Base-by-base conservation (phyloP, 306 rosid species). In the Carpinus viminea region DNA sequence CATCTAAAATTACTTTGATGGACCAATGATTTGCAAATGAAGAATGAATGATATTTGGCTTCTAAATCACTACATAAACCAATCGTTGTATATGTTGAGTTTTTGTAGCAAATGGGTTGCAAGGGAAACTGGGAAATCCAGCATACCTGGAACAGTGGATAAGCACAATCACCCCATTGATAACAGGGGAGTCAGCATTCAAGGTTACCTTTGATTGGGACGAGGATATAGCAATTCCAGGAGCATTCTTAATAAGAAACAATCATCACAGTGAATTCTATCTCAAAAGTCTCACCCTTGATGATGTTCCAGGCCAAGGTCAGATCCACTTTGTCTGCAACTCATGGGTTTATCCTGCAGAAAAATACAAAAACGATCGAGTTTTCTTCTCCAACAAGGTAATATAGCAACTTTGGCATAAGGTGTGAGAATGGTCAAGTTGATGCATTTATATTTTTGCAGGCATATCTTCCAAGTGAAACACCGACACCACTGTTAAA, bases 341-440 rank as follows among this genome's bases (percentile, higher is more conserved):
- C 84, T 93, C 98, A 4, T 93, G 98, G 97, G 82, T 93, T 3
- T 93, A 91, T 76, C 96, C 96, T 55, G 76, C 87, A 10, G 53
- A 86, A 11, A 84, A 87, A 80, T 90, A 93, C 73, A 51, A 81
- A 45, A 87, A 77, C 0, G 93, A 85, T 36, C 91, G 97, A 9
- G 54, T 91, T 78, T 93, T 93, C 96, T 93, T 93, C 87, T 68
- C 84, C 36, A 93, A 91, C 90, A 77, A 91, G 94, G 98, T 88
- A 87, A 72, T 4, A 38, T 4, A 38, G 4, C 43, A 38, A 4
- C 0, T 0, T 38, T 38, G 43, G 43, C 43, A 38, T 38, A 5
- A 38, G 43, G 26, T 24, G 26, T 24, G 26, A 1, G 26, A 24
- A 24, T 24, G 26, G 0, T 0, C 26, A 24, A 24, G 26, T 24